Percentiles rank a stretch among this genome's conserved stretches.
These are phyloP conservation scores for Blastobotrys terrestris DNA, from an alignment of 805 yeast species.

Conservation along the genomic window DNA sequence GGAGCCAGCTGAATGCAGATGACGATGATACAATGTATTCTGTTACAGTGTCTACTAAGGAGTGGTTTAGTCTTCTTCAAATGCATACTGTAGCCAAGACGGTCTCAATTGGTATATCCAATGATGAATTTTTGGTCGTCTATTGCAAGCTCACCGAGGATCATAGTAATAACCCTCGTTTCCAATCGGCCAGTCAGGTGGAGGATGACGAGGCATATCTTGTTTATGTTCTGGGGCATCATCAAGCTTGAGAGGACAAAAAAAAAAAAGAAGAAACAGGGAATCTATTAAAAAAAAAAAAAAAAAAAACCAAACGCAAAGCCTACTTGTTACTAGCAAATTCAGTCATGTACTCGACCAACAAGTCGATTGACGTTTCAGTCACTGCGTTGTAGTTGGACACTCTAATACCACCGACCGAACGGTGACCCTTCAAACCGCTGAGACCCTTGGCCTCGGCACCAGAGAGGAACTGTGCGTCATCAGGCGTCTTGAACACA, in stretches of 20 bases:
- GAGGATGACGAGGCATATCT: not conserved
- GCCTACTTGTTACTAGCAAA: constrained; percentile 37
- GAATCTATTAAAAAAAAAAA: not conserved
- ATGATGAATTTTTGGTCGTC: constrained; percentile 17
- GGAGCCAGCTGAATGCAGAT: not conserved
- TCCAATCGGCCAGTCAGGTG: not conserved
- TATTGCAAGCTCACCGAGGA: constrained; percentile 13
- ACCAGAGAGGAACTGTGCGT: constrained; percentile 64
- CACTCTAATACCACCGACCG: constrained; percentile 95
- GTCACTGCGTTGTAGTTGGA: constrained; percentile 86
- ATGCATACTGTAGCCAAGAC: constrained; percentile 13
- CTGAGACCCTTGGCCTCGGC: constrained; percentile 56
- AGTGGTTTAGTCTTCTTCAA: constrained; percentile 21
- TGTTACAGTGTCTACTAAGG: constrained; percentile 19
- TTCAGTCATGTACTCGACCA: constrained; percentile 51
- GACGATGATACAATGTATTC: constrained; percentile 11
- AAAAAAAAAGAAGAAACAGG: too few species aligned
- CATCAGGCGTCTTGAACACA: constrained; percentile 73
- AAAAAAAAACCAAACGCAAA: not conserved
- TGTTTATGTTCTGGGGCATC: not conserved
- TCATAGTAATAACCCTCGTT: not conserved
- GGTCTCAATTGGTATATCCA: constrained; percentile 20
- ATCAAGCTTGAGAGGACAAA: not conserved
- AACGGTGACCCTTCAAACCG: constrained; percentile 92
- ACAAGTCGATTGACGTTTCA: constrained; percentile 48